These are phyloP conservation scores for Mucor velutinosus DNA, from an alignment of 371 early-diverging fungal species.

Conservation along the genomic window DNA sequence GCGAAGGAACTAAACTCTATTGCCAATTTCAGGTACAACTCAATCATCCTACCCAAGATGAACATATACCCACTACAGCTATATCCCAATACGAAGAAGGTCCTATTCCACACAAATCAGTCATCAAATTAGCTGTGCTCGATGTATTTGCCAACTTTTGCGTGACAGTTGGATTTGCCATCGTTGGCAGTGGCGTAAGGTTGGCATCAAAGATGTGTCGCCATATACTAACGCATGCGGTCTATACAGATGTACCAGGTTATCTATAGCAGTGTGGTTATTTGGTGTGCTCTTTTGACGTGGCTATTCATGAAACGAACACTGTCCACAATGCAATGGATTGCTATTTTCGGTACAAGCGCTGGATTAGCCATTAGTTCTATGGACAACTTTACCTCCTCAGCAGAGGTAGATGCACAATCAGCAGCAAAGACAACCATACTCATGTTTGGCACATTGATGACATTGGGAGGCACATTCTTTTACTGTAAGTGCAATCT, in stretches of 20 bases:
- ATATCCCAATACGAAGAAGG: conserved; percentile 23
- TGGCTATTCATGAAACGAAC: conserved; percentile 60
- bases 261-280: conserved; percentile 75
- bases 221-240: neutral
- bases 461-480: conserved; percentile 61
- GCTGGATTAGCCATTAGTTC: conserved; percentile 68
- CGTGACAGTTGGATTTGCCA: conserved; percentile 72
- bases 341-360: conserved; percentile 67
- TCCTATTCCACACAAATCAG: conserved; percentile 48
- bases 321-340: conserved; percentile 64
- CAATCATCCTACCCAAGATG: neutral
- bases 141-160: conserved; percentile 74
- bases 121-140: conserved; percentile 57
- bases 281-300: conserved; percentile 77
- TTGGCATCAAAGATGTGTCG: neutral
- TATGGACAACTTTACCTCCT: conserved; percentile 32
- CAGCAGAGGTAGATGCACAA: conserved; percentile 10
- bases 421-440: conserved; percentile 1
- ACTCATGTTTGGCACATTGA: conserved; percentile 53
- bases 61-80: neutral
- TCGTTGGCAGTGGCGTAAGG: conserved; percentile 74
- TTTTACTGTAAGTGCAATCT: conserved; percentile 47
- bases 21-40: conserved; percentile 6
- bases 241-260: conserved; percentile 69
- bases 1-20: neutral